Percentiles rank a stretch among this genome's conserved stretches.
Conservation (phyloP, 345 rosid genomes). For the Viola odorata region DNA sequence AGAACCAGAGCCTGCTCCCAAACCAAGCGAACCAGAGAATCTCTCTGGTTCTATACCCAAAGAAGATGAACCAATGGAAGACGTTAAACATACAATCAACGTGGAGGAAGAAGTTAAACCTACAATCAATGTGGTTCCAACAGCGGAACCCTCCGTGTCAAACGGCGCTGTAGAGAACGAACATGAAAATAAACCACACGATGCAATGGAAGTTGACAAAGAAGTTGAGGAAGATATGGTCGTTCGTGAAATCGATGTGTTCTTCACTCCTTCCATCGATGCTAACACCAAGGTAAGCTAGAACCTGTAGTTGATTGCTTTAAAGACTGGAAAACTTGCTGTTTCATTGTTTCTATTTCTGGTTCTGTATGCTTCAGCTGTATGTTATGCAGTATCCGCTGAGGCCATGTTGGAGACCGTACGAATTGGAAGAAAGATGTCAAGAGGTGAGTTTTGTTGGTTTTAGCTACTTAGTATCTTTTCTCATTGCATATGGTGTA, state of each 20-base stretch:
- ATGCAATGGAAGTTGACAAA: slow-evolving; percentile 52
- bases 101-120: slow-evolving; percentile 31
- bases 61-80: neutral
- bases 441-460: slow-evolving; percentile 56
- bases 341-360: too few relatives aligned
- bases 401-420: slow-evolving; percentile 84
- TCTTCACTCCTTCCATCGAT: slow-evolving; percentile 51
- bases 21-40: slow-evolving; percentile 14
- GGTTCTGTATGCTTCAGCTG: too few relatives aligned
- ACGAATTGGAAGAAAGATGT: slow-evolving; percentile 76
- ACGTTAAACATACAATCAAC: slow-evolving; percentile 17
- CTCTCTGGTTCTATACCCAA: neutral
- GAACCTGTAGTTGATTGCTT: neutral
- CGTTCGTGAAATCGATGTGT: slow-evolving; percentile 85
- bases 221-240: slow-evolving; percentile 36
- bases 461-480: neutral
- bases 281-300: slow-evolving; percentile 42
- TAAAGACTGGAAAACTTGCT: neutral
- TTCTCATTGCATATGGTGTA: neutral
- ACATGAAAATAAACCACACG: too few relatives aligned
- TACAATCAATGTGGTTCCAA: slow-evolving; percentile 11
- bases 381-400: slow-evolving; percentile 82
- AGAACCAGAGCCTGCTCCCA: slow-evolving; percentile 3
- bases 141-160: slow-evolving; percentile 25
- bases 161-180: slow-evolving; percentile 41